phyloP scores from a whole-genome alignment of 257 asterid genomes.

The Nicotiana noctiflora region DNA sequence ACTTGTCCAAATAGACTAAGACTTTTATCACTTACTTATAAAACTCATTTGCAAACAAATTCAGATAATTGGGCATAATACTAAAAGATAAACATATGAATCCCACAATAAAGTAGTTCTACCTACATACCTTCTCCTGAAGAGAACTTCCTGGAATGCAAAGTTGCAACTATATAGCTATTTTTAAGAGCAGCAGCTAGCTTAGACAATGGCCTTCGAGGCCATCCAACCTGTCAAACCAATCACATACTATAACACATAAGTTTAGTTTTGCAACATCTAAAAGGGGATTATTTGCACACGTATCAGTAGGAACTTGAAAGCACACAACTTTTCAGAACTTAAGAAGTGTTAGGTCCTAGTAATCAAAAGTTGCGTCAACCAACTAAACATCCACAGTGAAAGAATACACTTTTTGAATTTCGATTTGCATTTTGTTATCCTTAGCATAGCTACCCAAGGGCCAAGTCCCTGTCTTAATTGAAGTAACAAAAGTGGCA shows the following conservation, averaged over 20 bases:
- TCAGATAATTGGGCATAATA: constrained; percentile 1
- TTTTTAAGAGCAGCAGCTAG: constrained; percentile 88
- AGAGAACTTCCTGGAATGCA: constrained; percentile 61
- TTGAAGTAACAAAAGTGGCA: background rate
- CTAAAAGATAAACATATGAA: background rate
- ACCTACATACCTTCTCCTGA: constrained; percentile 60
- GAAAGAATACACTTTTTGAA: constrained; percentile 1
- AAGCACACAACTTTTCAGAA: background rate
- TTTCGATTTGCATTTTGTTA: background rate
- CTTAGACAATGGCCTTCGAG: constrained; percentile 85
- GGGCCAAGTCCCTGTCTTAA: background rate
- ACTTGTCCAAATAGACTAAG: constrained; percentile 88
- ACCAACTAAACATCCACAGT: background rate
- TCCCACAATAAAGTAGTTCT: constrained; percentile 15
- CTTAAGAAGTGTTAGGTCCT: background rate
- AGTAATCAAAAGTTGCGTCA: background rate
- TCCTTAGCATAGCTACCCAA: background rate
- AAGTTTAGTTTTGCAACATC: background rate
- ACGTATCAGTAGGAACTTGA: background rate
- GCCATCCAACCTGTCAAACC: constrained; percentile 91
- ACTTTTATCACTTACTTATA: constrained; percentile 68
- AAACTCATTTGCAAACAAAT: constrained; percentile 3
- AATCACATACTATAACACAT: background rate
- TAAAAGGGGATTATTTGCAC: background rate
- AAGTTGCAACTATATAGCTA: constrained; percentile 88